Percentiles rank a stretch among this genome's conserved stretches.
Evolutionary conservation across 805 yeast species (phyloP).

Genomic region (Ogataea pignaliae): DNA sequence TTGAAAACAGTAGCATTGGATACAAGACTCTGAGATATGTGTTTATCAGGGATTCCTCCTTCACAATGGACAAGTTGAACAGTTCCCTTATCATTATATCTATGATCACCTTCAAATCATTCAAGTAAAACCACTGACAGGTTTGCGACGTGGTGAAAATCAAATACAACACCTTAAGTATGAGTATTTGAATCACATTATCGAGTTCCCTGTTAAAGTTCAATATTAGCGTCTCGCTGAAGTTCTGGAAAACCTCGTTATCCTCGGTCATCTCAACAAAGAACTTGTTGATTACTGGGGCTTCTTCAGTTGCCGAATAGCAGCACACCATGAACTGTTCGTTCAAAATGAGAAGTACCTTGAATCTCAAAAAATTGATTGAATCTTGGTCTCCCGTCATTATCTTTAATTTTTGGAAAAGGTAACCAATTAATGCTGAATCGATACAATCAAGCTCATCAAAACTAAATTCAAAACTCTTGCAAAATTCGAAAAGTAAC

Average conservation of each 20-base stretch:
- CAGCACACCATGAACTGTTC: constrained; percentile 79
- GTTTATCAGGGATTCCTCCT: constrained; percentile 55
- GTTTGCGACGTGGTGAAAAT: constrained; percentile 66
- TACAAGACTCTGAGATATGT: constrained; percentile 70
- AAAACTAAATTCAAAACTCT: constrained; percentile 39
- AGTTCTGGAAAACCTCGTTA: constrained; percentile 41
- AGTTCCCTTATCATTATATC: constrained; percentile 82
- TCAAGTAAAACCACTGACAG: constrained; percentile 66
- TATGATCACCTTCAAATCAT: constrained; percentile 78
- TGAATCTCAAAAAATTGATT: constrained; percentile 63
- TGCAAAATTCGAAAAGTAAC: constrained; percentile 51
- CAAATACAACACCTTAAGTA: constrained; percentile 71
- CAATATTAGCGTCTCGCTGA: constrained; percentile 67
- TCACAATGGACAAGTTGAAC: constrained; percentile 54
- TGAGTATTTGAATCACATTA: constrained; percentile 66
- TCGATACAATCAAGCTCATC: constrained; percentile 40
- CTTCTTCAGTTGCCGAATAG: constrained; percentile 23
- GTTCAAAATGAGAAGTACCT: constrained; percentile 67
- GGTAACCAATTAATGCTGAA: constrained; percentile 40
- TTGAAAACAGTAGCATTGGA: constrained; percentile 66
- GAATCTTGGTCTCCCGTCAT: constrained; percentile 47
- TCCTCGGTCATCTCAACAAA: constrained; percentile 48
- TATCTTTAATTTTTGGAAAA: constrained; percentile 41
- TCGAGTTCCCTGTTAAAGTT: constrained; percentile 77
- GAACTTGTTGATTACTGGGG: constrained; percentile 40